Evolutionary conservation across 495 filamentous ascomycete genomes (phyloP).

Genomic region (Penicillium macrosclerotiorum): DNA sequence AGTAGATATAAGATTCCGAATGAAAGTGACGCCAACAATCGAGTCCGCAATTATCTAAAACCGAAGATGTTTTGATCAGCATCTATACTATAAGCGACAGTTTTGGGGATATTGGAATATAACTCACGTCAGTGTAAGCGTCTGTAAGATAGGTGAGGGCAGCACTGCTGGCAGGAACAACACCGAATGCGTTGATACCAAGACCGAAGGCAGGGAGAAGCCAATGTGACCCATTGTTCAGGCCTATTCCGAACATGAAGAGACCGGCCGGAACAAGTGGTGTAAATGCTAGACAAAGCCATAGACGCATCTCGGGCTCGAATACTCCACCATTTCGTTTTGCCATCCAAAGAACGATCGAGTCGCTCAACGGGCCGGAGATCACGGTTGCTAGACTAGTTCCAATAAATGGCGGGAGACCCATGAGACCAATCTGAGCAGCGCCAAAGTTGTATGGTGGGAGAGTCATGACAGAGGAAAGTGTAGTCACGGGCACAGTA

Average conservation of each 20-base stretch:
- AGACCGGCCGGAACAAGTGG: constrained; percentile 27
- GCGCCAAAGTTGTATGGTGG: constrained; percentile 40
- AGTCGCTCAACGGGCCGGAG: constrained; percentile 36
- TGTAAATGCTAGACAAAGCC: constrained; percentile 19
- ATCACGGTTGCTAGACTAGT: constrained; percentile 30
- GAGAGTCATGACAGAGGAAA: constrained; percentile 29
- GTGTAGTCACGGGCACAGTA: constrained; percentile 29
- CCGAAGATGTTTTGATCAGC: no score
- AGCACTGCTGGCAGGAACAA: constrained; percentile 24
- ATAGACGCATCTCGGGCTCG: constrained; percentile 39
- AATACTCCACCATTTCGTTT: constrained; percentile 33
- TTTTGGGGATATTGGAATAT: not conserved
- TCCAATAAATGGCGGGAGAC: constrained; percentile 35
- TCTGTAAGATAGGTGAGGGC: constrained; percentile 35
- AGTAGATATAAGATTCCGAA: constrained; percentile 28
- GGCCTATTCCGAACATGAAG: constrained; percentile 33
- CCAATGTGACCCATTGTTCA: constrained; percentile 31
- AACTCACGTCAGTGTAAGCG: constrained; percentile 33
- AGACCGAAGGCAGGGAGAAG: constrained; percentile 26
- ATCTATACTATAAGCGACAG: not conserved
- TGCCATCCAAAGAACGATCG: constrained; percentile 23
- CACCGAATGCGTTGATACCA: constrained; percentile 23
- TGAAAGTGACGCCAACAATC: constrained; percentile 32
- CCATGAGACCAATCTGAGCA: constrained; percentile 36
- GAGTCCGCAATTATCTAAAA: constrained; percentile 34